These are phyloP conservation scores for Lodderomyces parapsilosis DNA, from an alignment of 1,139 yeast genomes.

Conservation along the genomic window DNA sequence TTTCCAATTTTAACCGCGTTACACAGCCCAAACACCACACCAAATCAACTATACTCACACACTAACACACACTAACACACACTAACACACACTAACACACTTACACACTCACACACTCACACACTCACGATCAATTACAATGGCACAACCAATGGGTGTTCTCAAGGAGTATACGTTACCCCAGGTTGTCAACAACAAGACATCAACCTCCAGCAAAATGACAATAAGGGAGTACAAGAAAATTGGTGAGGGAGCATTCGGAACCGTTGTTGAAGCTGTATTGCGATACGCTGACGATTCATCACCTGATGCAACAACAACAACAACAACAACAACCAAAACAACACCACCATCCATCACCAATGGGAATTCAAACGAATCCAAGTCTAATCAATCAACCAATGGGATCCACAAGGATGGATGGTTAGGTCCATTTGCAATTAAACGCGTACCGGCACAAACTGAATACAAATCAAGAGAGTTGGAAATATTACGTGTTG, in stretches of 20 bases:
- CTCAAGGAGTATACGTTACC: conserved; percentile 16
- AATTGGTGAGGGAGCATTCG: conserved; percentile 85
- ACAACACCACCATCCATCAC: not conserved
- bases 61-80: not conserved
- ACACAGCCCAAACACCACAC: not conserved
- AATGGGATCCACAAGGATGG: conserved; percentile 17
- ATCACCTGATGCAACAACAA: not conserved
- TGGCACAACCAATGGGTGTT: conserved; percentile 13
- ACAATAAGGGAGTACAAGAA: conserved; percentile 66
- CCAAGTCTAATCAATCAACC: no score
- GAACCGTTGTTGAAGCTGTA: conserved; percentile 77
- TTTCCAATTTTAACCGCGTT: no score
- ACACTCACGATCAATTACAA: not conserved
- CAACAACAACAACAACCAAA: no score
- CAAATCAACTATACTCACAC: no score
- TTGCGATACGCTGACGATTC: conserved; percentile 31
- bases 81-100: not conserved
- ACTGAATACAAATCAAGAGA: conserved; percentile 82
- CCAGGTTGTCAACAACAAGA: conserved; percentile 63
- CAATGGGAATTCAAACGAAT: conserved; percentile 2
- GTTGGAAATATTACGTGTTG: conserved; percentile 68
- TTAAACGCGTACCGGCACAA: conserved; percentile 80
- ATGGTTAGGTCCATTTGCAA: conserved; percentile 81
- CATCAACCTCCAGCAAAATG: conserved; percentile 58
- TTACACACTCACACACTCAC: not conserved